Evolutionary conservation across 1,284 basidiomycete species (phyloP), one percentile per base, ranked within the genome.

Genomic region (Apiotrichum veenhuisii): DNA sequence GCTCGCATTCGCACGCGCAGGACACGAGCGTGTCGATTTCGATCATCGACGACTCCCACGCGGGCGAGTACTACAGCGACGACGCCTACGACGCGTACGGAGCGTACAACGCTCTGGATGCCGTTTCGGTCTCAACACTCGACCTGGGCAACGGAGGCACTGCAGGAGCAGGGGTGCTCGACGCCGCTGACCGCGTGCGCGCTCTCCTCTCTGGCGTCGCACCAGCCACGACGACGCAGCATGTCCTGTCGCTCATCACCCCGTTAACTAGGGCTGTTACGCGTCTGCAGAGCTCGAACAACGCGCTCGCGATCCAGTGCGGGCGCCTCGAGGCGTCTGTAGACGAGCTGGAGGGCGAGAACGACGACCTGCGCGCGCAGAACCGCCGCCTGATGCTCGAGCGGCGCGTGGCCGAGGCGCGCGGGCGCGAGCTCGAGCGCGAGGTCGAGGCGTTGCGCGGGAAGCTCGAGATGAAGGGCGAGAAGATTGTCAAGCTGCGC

Each of bases 371-470:
- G 33, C 47, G 47, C 15, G 48, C 41, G 14, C 48, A 55, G 48
- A 45, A 44, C 25, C 47, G 49, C 48, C 54, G 49, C 42, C 47
- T 55, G 25, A 49, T 55, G 30, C 30, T 50, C 2, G 54, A 42
- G 18, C 54, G 49, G 40, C 25, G 27, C 23, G 42, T 43, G 20
- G 46, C 23, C 4, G 37, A 43, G 20, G 46, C 30, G 9, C 30
- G 34, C 12, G 46, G 33, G 23, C 8, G n/a, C 33, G 33, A 48
- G 34, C 46, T 48, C 20, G 46, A 48, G 15, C 7, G 7, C 14
- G 27, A 48, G 22, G 7, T 48, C 11, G 46, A 50, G 26, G 17
- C 10, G 11, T 8, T 50, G n/a, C n/a, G 10, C 18, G 25, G 5
- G 18, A 25, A 18, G 37, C 26, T 50, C 26, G 37, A n/a, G 26